phyloP scores from a whole-genome alignment of 495 filamentous ascomycete species.

The Cercophora scortea region DNA sequence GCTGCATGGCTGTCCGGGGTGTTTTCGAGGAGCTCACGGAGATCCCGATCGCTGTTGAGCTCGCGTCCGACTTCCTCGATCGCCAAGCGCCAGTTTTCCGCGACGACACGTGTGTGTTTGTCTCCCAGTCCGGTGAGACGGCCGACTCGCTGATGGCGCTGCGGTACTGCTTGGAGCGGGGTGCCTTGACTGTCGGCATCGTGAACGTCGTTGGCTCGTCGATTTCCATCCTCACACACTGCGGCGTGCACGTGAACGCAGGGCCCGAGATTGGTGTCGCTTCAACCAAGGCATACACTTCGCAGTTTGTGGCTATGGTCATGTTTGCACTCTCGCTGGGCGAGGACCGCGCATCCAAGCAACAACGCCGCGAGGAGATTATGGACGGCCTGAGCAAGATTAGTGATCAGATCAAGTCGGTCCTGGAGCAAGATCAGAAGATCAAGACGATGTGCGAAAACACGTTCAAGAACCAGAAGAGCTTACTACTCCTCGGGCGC shows the following conservation, averaged over 20 bases:
- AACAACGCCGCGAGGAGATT: constrained; percentile 87
- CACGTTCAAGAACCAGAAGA: constrained; percentile 95
- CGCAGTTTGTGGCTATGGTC: constrained; percentile 97
- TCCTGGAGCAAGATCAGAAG: constrained; percentile 79
- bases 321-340: constrained; percentile 97
- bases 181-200: constrained; percentile 92
- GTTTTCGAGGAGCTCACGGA: constrained; percentile 97
- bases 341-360: constrained; percentile 93
- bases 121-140: constrained; percentile 97
- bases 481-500: constrained; percentile 82
- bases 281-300: constrained; percentile 98
- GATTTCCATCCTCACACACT: constrained; percentile 96
- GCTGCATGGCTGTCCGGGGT: constrained; percentile 97
- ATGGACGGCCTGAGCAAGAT: constrained; percentile 86
- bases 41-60: constrained; percentile 93
- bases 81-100: constrained; percentile 98
- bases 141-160: constrained; percentile 98
- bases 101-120: constrained; percentile 98
- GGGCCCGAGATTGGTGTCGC: constrained; percentile 98
- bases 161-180: constrained; percentile 93
- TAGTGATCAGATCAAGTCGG: constrained; percentile 84
- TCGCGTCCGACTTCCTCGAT: constrained; percentile 97
- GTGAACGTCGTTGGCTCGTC: constrained; percentile 98
- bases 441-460: constrained; percentile 90
- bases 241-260: constrained; percentile 98